Evolutionary conservation across 495 filamentous ascomycete species (phyloP), one percentile per base, ranked within the genome.

Genomic region (Geoglossum glabrum): DNA sequence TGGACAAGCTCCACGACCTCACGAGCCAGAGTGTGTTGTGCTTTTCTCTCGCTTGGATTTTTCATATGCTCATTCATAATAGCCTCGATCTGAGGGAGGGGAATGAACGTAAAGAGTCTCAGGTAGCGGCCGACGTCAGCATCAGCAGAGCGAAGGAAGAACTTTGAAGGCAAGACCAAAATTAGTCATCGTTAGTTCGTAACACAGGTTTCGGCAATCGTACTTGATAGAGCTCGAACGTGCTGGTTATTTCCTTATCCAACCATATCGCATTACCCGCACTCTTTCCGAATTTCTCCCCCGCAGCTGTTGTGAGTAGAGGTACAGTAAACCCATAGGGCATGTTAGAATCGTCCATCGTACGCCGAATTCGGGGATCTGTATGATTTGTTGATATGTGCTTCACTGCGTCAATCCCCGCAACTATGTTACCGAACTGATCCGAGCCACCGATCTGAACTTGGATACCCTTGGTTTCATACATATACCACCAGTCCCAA

Each of bases 401-500:
- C 64, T 87, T 87, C 61, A 97, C 72, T 1, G 84, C 78, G 40
- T 95, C 86, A 66, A 95, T 84, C 25, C 92, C 92, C 43, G 90
- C 81, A 6, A 93, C 74, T 60, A 99, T 96, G 66, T 99, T 99
- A 59, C 92, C 92, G 68, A 80, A 99, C 68, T 99, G 92, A 67
- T 99, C 92, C 28, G 87, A 84, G 46, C 92, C 92, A 55, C 92
- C 92, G 45, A 99, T 88, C 68, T 98, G 86, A 62, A 92, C 76
- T 63, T 85, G 83, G 9, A 85, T 73, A 36, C 75, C 77, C 27
- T 77, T 74, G 1, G 66, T 72, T 25, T 71, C 65, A 64, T 84
- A 89, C 69, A 97, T 73, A 56, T 80, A 68, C 84, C 85, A 96
- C 82, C 88, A 99, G 68, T 99, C 92, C 82, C 89, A 97, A n/a